Conservation (phyloP, 495 filamentous ascomycete species). For the Jackrogersella minutella region DNA sequence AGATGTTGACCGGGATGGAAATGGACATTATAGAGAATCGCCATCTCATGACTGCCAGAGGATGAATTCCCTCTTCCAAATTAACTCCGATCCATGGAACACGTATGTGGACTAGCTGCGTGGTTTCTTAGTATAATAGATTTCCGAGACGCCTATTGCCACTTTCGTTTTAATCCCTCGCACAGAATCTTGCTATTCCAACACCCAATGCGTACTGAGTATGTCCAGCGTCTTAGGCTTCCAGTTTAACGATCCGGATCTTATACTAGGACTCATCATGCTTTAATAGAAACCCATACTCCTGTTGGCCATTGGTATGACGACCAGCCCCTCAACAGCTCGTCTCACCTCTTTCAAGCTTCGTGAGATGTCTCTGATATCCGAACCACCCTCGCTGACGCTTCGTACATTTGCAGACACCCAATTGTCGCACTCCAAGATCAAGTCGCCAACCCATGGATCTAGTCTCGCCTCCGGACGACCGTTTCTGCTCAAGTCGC, state of each 20-base stretch:
- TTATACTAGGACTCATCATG: slow-evolving; percentile 1
- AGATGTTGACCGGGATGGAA: background rate
- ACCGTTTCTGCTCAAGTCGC: slow-evolving; percentile 51
- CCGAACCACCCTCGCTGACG: slow-evolving; percentile 41
- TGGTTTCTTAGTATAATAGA: slow-evolving; percentile 8
- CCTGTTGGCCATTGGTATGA: slow-evolving; percentile 23
- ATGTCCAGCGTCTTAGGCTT: background rate
- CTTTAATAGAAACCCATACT: slow-evolving; percentile 44
- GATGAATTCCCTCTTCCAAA: background rate
- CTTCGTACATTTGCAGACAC: slow-evolving; percentile 36
- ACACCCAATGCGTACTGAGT: slow-evolving; percentile 11
- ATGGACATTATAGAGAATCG: background rate
- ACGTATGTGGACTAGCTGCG: background rate
- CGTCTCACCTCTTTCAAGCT: slow-evolving; percentile 32
- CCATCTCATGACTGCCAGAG: background rate
- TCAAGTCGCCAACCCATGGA: slow-evolving; percentile 53
- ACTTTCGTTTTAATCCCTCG: slow-evolving; percentile 3
- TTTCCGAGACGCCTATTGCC: background rate
- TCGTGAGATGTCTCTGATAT: slow-evolving; percentile 38
- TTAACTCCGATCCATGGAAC: background rate
- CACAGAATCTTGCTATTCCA: slow-evolving; percentile 31
- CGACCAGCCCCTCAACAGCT: slow-evolving; percentile 36
- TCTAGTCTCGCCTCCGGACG: slow-evolving; percentile 47
- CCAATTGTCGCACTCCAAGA: slow-evolving; percentile 51
- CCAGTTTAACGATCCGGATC: background rate